Base-by-base conservation (phyloP, 352 stramenopile genomes). In the Aphanomyces astaci region DNA sequence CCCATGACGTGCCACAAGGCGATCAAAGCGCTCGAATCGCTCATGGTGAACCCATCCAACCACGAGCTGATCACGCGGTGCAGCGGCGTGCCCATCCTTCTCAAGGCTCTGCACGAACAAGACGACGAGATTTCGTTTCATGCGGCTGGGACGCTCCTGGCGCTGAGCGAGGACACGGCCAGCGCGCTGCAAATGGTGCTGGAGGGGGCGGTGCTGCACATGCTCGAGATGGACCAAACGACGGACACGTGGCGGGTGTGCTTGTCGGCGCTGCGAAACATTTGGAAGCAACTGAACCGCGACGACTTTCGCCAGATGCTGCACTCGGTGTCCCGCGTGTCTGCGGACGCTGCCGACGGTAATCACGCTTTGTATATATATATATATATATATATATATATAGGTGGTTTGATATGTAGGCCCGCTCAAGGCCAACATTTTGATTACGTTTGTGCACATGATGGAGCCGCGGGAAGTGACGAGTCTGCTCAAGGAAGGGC, bases 281-380 rank as follows among this genome's bases (percentile, higher is more conserved):
- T 71, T 45, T 71, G 64, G 64, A 45, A 46, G 7, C 52, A 71
- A 33, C 66, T 71, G 24, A 66, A 66, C 40, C 53, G 36, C 31
- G 56, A 57, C 33, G 64, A 71, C n/a, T 71, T 71, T 57, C 53
- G 64, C 15, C 64, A 71, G 52, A 71, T 71, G 64, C 64, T 71
- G 25, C 64, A 66, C 22, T 64, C 64, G 11, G 64, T 71, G 4
- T 64, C 57, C 27, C 53, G 64, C 11, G 64, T 71, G 17, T 71
- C 64, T 9, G 5, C 31, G 19, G 40, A 71, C 33, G 57, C 33
- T 2, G 57, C 51, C 51, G 22, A 36, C 30, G 64, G 60, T 67
- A 53, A n/a, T n/a, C n/a, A n/a, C n/a, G n/a, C n/a, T n/a, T n/a
- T n/a, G n/a, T n/a, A n/a, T n/a, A n/a, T n/a, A n/a, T n/a, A n/a